Evolutionary conservation across 176 grass and related monocot genomes (phyloP).

Genomic region (Areca catechu): DNA sequence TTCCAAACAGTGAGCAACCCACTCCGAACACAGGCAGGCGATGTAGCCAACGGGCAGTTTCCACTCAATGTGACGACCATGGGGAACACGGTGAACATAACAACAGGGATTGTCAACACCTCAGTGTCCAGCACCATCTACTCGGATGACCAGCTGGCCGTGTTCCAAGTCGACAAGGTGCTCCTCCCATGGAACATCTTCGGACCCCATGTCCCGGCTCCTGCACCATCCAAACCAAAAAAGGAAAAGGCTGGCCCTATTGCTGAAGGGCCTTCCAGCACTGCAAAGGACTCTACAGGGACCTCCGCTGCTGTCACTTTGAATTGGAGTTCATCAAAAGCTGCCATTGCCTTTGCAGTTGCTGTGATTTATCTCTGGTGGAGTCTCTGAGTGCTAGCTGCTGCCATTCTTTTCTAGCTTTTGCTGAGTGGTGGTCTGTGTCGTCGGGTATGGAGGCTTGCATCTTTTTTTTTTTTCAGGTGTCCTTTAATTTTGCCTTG

Average conservation of each 20-base stretch:
- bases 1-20: slow-evolving; percentile 95
- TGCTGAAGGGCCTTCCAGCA: slow-evolving; percentile 23
- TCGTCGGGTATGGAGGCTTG: too few relatives aligned
- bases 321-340: slow-evolving; percentile 3
- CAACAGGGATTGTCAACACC: slow-evolving; percentile 70
- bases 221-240: slow-evolving; percentile 30
- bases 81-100: slow-evolving; percentile 61
- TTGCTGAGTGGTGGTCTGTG: too few relatives aligned
- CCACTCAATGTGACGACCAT: slow-evolving; percentile 66
- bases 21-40: slow-evolving; percentile 76
- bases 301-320: slow-evolving; percentile 24
- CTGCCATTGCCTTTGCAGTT: slow-evolving; percentile 24
- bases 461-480: too few relatives aligned
- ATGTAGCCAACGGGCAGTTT: slow-evolving; percentile 40
- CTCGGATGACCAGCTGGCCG: slow-evolving; percentile 46
- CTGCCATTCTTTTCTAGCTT: too few relatives aligned
- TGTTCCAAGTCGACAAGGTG: slow-evolving; percentile 78
- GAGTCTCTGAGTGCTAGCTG: slow-evolving; percentile 21
- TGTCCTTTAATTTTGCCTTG: too few relatives aligned
- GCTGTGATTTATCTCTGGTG: slow-evolving; percentile 32
- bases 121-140: slow-evolving; percentile 52
- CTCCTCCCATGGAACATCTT: slow-evolving; percentile 53
- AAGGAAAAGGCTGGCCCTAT: slow-evolving; percentile 39
- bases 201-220: slow-evolving; percentile 27
- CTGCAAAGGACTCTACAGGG: slow-evolving; percentile 30